Evolutionary conservation across 2,329 filamentous ascomycete species (phyloP), one percentile per base, ranked within the genome.

Genomic region (Xylaria arbuscula): DNA sequence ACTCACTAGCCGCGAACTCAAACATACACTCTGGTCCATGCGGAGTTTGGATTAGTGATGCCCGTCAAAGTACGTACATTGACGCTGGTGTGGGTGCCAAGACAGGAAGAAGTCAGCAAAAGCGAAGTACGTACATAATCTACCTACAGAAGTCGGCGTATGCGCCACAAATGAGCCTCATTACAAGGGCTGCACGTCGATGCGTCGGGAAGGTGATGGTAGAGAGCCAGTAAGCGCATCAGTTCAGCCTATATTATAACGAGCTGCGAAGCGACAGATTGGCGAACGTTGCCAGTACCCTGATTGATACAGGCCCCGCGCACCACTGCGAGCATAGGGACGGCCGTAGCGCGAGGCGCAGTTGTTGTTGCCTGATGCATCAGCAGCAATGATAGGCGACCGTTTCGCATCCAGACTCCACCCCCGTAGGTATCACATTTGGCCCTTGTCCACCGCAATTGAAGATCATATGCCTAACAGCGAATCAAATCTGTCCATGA

Each of bases 361-460:
- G 40, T 56, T 60, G 62, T 32, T 54, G 51, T 17, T 54, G 57
- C 63, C 66, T 58, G 47, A 19, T 51, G 36, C n/a, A 24, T 15
- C 13, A 22, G 34, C 56, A 55, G 40, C 64, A 38, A 45, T 42
- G 5, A 56, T 51, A 51, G 58, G 64, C 58, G 28, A 17, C 51
- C 38, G 38, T 48, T 19, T 32, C 11, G 32, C 51, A 54, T 36
- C 28, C 36, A 54, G 19, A 24, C 13, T 28, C 40, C 36, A 3
- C 32, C 50, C 48, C 60, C 22, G 54, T 50, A 54, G 38, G n/a
- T 17, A 45, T 8, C 38, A 24, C 55, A 24, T 5, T 34, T 24
- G 54, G 38, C 38, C 40, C 28, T 45, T 38, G 42, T 42, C 47
- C 38, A 32, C 47, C 47, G 48, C 38, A 51, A 56, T 50, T 19